Evolutionary conservation across 2,329 filamentous ascomycete species (phyloP), one percentile per base, ranked within the genome.

Genomic region (Trichoderma koningiopsis): DNA sequence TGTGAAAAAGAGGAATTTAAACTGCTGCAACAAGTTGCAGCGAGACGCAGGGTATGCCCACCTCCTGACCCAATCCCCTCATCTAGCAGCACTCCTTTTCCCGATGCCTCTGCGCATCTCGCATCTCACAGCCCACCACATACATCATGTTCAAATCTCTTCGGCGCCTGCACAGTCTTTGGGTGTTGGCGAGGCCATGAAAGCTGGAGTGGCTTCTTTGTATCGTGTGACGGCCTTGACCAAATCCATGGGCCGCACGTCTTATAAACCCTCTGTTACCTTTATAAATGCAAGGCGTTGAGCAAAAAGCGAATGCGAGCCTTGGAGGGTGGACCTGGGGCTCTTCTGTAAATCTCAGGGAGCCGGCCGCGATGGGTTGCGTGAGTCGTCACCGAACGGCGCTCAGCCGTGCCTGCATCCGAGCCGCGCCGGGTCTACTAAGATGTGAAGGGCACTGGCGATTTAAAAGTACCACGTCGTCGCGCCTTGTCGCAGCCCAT

Each of bases 11-110:
- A 72, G 72, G 37, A 37, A n/a, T 73, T 73, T 59, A 52, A 74
- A 59, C 71, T 72, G 66, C 69, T 67, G 70, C 70, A 73, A 71
- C 70, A 73, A 71, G 65, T 49, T 72, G 64, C 72, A 73, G 73
- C 60, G 40, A 67, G 66, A 72, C 74, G 73, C 73, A 77, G 78
- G 77, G 78, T 79, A 79, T 79, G 78, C 74, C 71, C 49, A 72
- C 71, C 64, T 68, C 69, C 70, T 60, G 40, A 64, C 40, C 69
- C 69, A 64, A 68, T 70, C 66, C 69, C 65, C 58, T 61, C 62
- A 33, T 59, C 68, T 70, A 68, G 72, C 69, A 68, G 72, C 73
- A 74, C 74, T 70, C 72, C 71, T 73, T 58, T 72, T 70, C 74
- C 72, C 71, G 68, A 72, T 68, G 68, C 73, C 71, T 68, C 63